phyloP scores from a whole-genome alignment of 2,329 filamentous ascomycete genomes.

The Coniochaeta ligniaria region DNA sequence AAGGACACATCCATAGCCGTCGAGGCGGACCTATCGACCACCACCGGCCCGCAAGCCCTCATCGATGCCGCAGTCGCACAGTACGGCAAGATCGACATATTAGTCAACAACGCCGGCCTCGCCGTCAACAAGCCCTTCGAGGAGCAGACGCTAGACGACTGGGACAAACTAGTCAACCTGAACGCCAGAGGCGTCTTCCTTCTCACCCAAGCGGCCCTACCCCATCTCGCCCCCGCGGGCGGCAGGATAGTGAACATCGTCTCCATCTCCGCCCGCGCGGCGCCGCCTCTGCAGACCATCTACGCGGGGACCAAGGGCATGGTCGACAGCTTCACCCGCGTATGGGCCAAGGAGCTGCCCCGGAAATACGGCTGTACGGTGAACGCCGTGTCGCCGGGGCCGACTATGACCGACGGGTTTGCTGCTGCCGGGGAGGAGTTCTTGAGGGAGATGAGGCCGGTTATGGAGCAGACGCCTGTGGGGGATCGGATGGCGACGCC shows the following conservation, averaged over 20 bases:
- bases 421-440: slow-evolving; percentile 20
- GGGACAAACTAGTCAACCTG: slow-evolving; percentile 38
- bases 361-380: slow-evolving; percentile 37
- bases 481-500: slow-evolving; percentile 32
- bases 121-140: slow-evolving; percentile 35
- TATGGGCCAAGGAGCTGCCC: slow-evolving; percentile 48
- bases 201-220: slow-evolving; percentile 41
- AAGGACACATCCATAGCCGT: slow-evolving; percentile 27
- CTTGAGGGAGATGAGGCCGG: slow-evolving; percentile 31
- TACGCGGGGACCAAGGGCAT: slow-evolving; percentile 52
- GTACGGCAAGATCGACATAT: slow-evolving; percentile 51
- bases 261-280: slow-evolving; percentile 16
- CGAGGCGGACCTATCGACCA: slow-evolving; percentile 44
- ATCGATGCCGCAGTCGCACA: slow-evolving; percentile 38
- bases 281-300: slow-evolving; percentile 38
- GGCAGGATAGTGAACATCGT: slow-evolving; percentile 31
- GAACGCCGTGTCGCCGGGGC: slow-evolving; percentile 32
- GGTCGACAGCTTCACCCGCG: slow-evolving; percentile 50
- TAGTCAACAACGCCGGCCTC: slow-evolving; percentile 49
- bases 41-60: slow-evolving; percentile 38
- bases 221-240: slow-evolving; percentile 35
- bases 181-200: slow-evolving; percentile 55
- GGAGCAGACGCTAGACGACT: slow-evolving; percentile 41
- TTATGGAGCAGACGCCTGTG: slow-evolving; percentile 34
- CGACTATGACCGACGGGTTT: slow-evolving; percentile 50